Percentiles rank a stretch among this genome's conserved stretches.
Conservation (phyloP, 2,329 filamentous ascomycete genomes). For the Fusarium sp. region DNA sequence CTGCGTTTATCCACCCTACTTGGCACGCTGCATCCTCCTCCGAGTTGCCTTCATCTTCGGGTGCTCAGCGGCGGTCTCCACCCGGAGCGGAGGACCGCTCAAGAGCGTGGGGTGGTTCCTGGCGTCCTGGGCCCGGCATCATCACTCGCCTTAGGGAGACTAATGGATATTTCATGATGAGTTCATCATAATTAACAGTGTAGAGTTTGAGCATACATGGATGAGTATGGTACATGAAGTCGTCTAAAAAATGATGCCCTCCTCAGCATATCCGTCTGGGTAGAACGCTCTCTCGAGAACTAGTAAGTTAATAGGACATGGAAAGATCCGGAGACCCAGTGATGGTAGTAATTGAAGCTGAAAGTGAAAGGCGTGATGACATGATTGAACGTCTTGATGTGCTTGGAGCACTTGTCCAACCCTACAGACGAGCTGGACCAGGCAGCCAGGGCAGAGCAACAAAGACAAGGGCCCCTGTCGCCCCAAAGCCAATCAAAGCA, state of each 20-base stretch:
- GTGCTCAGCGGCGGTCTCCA: not conserved
- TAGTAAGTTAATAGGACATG: rapidly evolving
- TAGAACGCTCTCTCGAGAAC: not conserved
- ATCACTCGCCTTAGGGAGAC: not conserved
- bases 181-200: not conserved
- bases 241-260: not conserved
- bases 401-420: rapidly evolving
- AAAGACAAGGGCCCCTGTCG: not conserved
- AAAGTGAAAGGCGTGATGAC: not conserved
- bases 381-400: not conserved
- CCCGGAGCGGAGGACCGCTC: not conserved
- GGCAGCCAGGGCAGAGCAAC: not conserved
- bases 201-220: not conserved
- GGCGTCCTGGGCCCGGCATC: not conserved
- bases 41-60: not conserved
- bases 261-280: not conserved
- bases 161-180: not conserved
- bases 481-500: too few relatives aligned
- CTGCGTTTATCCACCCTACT: not conserved
- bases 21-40: not conserved
- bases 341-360: not conserved
- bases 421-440: not conserved
- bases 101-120: not conserved
- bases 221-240: not conserved
- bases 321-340: rapidly evolving